Evolutionary conservation across 1,284 basidiomycete species (phyloP).

Genomic region (Sanghuangporus baumii): DNA sequence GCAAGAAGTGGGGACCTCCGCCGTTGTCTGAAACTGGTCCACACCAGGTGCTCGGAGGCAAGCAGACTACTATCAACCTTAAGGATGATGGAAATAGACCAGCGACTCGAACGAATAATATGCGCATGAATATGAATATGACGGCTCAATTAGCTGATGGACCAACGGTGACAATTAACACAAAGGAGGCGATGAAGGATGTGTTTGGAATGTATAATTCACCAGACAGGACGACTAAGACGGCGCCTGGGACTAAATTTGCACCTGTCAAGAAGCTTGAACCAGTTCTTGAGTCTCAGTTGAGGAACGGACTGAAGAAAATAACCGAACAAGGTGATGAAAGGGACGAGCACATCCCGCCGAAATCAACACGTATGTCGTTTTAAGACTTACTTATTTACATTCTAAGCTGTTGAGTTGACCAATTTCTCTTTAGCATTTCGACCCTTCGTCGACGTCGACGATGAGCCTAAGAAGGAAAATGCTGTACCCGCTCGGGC

Average conservation of each 20-base stretch:
- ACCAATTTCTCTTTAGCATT: slow-evolving; percentile 23
- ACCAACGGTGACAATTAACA: slow-evolving; percentile 77
- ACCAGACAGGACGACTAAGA: slow-evolving; percentile 66
- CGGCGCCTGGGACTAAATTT: slow-evolving; percentile 55
- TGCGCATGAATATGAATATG: slow-evolving; percentile 14
- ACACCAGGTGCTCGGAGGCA: slow-evolving; percentile 24
- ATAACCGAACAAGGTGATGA: slow-evolving; percentile 22
- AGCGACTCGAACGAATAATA: slow-evolving; percentile 22
- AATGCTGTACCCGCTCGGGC: slow-evolving; percentile 38
- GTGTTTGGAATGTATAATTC: slow-evolving; percentile 93
- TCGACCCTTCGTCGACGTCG: slow-evolving; percentile 50
- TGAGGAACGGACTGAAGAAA: slow-evolving; percentile 30
- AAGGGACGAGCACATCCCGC: slow-evolving; percentile 33
- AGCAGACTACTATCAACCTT: slow-evolving; percentile 39
- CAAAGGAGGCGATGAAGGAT: slow-evolving; percentile 88
- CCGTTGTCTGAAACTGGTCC: slow-evolving; percentile 37
- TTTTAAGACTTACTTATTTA: slow-evolving; percentile 10
- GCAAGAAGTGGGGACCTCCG: slow-evolving; percentile 75
- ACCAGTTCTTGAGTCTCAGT: slow-evolving; percentile 28
- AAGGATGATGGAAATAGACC: slow-evolving; percentile 46
- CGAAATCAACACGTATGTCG: slow-evolving; percentile 34
- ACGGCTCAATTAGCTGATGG: slow-evolving; percentile 33
- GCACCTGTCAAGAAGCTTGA: slow-evolving; percentile 63
- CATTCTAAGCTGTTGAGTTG: neutral
- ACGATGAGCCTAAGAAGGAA: slow-evolving; percentile 45